Evolutionary conservation across 148 eudicot genomes (phyloP).

Genomic region (Talinum fruticosum): DNA sequence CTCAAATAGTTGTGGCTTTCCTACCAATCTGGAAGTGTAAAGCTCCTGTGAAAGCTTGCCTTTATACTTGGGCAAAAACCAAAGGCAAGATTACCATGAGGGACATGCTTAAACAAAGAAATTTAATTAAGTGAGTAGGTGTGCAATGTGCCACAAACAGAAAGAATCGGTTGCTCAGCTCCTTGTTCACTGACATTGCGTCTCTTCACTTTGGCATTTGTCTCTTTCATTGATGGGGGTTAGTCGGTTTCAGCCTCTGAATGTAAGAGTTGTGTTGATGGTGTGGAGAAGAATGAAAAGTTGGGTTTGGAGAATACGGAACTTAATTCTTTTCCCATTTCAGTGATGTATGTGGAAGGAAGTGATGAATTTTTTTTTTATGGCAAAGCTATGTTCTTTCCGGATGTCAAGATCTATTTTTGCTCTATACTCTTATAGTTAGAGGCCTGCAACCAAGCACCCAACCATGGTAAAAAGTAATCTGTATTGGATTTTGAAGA

Average conservation of each 20-base stretch:
- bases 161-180: background rate
- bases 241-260: background rate
- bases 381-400: background rate
- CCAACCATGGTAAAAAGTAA: too few species aligned
- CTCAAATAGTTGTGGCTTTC: background rate
- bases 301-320: background rate
- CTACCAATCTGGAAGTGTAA: background rate
- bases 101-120: background rate
- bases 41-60: background rate
- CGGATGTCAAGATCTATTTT: background rate
- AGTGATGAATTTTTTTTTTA: background rate
- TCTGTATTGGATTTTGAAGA: background rate
- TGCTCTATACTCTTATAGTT: background rate
- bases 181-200: background rate
- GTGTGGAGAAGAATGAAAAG: background rate
- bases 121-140: background rate
- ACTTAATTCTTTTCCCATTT: background rate
- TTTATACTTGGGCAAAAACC: too few species aligned
- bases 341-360: background rate
- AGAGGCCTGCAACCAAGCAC: background rate
- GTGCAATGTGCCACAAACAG: background rate
- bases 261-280: background rate
- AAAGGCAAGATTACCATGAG: background rate
- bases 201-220: background rate
- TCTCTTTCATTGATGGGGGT: background rate